Evolutionary conservation across 2,329 filamentous ascomycete genomes (phyloP).

Genomic region (Trichoderma harzianum): DNA sequence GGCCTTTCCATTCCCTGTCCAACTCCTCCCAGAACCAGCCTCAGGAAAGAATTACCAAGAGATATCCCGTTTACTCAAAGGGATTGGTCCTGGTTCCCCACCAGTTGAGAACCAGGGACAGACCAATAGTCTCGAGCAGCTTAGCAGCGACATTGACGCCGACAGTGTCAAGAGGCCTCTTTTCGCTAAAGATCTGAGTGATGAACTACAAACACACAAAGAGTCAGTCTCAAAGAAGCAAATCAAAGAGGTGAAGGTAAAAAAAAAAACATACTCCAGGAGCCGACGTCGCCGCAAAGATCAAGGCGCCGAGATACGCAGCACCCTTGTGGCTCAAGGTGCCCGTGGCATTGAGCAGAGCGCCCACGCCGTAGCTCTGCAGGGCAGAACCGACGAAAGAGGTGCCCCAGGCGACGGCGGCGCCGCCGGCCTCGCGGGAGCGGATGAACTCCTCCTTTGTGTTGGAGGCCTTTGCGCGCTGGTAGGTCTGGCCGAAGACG

Average conservation of each 20-base stretch:
- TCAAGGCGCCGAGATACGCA: constrained; percentile 83
- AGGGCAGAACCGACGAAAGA: constrained; percentile 84
- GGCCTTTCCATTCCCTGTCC: neutral
- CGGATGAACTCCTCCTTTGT: constrained; percentile 94
- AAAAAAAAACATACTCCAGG: constrained; percentile 63
- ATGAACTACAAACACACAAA: constrained; percentile 61
- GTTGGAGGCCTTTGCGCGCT: constrained; percentile 86
- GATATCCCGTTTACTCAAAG: constrained; percentile 62
- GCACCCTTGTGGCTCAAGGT: constrained; percentile 97
- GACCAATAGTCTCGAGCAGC: constrained; percentile 86
- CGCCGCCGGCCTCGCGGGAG: constrained; percentile 86
- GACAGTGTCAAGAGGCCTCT: constrained; percentile 85
- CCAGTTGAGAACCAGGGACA: constrained; percentile 91
- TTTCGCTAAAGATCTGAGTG: constrained; percentile 83
- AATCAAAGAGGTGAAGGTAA: neutral
- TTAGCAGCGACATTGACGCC: constrained; percentile 81
- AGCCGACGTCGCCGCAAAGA: constrained; percentile 88
- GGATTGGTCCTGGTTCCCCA: constrained; percentile 96
- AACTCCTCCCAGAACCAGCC: neutral
- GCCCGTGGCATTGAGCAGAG: constrained; percentile 89
- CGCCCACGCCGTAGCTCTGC: constrained; percentile 85
- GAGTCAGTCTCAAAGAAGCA: neutral
- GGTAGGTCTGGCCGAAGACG: constrained; percentile 91
- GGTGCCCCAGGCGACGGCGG: constrained; percentile 85
- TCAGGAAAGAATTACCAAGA: neutral